These are phyloP conservation scores for Angophora floribunda DNA, from an alignment of 345 rosid species.

Conservation along the genomic window DNA sequence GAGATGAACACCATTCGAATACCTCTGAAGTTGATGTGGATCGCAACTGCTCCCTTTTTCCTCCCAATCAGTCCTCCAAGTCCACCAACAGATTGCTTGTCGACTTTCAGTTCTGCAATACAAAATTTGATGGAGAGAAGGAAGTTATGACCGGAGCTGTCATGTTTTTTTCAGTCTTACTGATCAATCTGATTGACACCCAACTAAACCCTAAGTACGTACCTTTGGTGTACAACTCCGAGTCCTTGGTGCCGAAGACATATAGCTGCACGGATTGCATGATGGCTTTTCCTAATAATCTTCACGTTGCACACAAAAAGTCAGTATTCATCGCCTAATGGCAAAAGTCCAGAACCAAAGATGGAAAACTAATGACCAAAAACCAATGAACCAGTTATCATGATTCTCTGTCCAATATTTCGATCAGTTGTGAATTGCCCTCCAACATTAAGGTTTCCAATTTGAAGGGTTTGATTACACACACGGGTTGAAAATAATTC, in stretches of 20 bases:
- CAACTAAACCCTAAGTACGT: neutral
- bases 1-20: slow-evolving; percentile 32
- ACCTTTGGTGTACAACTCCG: slow-evolving; percentile 17
- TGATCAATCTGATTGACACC: neutral
- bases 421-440: neutral
- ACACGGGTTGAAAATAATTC: neutral
- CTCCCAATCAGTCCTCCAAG: slow-evolving; percentile 33
- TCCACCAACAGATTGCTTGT: slow-evolving; percentile 32
- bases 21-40: slow-evolving; percentile 32
- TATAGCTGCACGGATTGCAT: slow-evolving; percentile 49
- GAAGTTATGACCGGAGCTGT: neutral
- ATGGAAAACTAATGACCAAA: neutral
- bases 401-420: neutral
- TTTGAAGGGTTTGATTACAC: neutral
- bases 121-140: neutral
- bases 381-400: neutral
- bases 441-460: neutral
- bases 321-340: neutral
- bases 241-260: slow-evolving; percentile 27
- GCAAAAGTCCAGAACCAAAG: too few species aligned
- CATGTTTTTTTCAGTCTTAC: neutral
- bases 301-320: neutral
- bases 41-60: slow-evolving; percentile 45
- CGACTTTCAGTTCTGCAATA: slow-evolving; percentile 28
- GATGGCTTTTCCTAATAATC: slow-evolving; percentile 21